These are phyloP conservation scores for Dunaliella primolecta DNA, from an alignment of 139 green algal species.

Conservation along the genomic window DNA sequence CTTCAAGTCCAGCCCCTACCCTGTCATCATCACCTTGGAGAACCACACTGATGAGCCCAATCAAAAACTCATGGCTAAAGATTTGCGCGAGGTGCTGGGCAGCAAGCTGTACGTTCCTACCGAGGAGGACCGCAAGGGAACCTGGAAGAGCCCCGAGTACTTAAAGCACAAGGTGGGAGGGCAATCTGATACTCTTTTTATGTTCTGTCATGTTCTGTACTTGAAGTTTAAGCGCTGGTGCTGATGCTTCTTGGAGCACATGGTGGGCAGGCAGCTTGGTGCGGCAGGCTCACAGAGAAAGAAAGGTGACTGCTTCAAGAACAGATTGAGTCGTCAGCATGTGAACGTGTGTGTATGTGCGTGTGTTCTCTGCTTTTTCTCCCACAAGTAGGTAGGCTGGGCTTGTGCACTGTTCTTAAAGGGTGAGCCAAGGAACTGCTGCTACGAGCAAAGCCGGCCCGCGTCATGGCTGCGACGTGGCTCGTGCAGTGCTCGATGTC, in stretches of 20 bases:
- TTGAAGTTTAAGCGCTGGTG: no score
- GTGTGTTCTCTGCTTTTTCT: no score
- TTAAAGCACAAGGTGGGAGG: constrained; percentile 14
- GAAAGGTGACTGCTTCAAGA: no score
- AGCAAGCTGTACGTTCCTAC: constrained; percentile 22
- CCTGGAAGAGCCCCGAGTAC: constrained; percentile 16
- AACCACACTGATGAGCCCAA: constrained; percentile 37
- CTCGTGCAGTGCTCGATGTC: no score
- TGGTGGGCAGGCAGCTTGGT: no score
- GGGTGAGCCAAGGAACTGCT: not conserved
- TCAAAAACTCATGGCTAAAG: constrained; percentile 30
- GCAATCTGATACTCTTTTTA: no score
- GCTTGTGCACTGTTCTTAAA: not conserved
- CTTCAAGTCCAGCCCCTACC: constrained; percentile 34
- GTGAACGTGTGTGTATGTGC: not conserved
- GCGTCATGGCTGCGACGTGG: not conserved
- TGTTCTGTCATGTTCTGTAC: no score
- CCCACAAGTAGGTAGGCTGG: no score
- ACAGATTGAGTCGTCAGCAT: no score
- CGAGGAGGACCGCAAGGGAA: not conserved
- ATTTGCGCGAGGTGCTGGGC: constrained; percentile 15
- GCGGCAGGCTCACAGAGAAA: no score
- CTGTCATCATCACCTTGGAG: constrained; percentile 46
- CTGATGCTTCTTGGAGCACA: no score
- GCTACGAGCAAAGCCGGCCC: not conserved